Evolutionary conservation across 2,329 filamentous ascomycete species (phyloP).

Genomic region (Magnaporthiopsis poae): DNA sequence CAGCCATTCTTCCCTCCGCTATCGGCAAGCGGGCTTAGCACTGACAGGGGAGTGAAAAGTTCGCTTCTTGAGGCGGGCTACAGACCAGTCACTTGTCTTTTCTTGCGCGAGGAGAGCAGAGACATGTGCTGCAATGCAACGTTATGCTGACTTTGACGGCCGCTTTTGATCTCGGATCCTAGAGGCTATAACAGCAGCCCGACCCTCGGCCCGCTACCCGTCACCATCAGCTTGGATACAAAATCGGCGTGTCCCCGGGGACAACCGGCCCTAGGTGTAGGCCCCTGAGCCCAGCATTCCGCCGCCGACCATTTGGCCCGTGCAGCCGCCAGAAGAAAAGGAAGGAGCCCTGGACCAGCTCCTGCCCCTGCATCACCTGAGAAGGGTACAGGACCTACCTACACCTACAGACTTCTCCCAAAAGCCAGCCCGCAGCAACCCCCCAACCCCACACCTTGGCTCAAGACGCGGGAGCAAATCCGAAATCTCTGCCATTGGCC

Average conservation of each 20-base stretch:
- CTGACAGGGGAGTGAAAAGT: background rate
- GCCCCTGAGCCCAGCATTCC: too few relatives aligned
- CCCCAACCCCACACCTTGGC: too few relatives aligned
- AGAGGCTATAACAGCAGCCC: background rate
- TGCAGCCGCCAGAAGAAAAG: too few relatives aligned
- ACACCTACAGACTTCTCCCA: too few relatives aligned
- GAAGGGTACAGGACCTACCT: too few relatives aligned
- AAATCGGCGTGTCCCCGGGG: background rate
- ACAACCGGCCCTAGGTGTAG: too few relatives aligned
- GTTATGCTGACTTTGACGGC: background rate
- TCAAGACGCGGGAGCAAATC: too few relatives aligned
- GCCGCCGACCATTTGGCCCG: too few relatives aligned
- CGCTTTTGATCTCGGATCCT: background rate
- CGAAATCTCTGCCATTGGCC: background rate
- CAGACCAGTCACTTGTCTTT: background rate
- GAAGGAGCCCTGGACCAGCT: too few relatives aligned
- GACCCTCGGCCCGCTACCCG: background rate
- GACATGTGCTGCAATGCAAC: conserved; percentile 1
- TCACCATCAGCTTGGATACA: background rate
- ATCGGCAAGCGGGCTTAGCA: background rate
- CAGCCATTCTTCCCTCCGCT: background rate
- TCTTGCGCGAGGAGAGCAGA: background rate
- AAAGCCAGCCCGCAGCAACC: too few relatives aligned
- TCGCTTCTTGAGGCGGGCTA: background rate
- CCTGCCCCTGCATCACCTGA: too few relatives aligned